phyloP scores from a whole-genome alignment of 1,284 basidiomycete species.

The Heliocybe sulcata region DNA sequence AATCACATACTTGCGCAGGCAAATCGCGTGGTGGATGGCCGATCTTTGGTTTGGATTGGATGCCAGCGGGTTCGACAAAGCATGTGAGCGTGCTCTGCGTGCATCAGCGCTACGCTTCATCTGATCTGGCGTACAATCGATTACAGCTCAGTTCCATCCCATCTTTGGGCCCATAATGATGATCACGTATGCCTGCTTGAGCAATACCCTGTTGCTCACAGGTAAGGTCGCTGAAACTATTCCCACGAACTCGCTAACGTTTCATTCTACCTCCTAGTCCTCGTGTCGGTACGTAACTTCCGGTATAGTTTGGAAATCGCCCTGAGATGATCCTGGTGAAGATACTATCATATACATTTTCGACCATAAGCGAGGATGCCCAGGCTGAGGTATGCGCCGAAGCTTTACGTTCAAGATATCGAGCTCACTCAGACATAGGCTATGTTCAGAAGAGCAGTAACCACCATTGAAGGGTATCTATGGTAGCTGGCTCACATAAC shows the following conservation, averaged over 20 bases:
- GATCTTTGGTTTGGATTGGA: conserved; percentile 89
- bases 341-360: conserved; percentile 93
- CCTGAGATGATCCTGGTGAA: conserved; percentile 18
- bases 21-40: conserved; percentile 88
- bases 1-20: conserved; percentile 27
- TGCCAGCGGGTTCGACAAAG: conserved; percentile 73
- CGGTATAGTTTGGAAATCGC: not conserved
- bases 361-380: conserved; percentile 87
- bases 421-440: conserved; percentile 37
- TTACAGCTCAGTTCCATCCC: conserved; percentile 66
- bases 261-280: conserved; percentile 34
- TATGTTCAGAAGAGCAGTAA: conserved; percentile 89
- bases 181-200: conserved; percentile 81
- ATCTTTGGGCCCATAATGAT: conserved; percentile 84
- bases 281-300: conserved; percentile 61
- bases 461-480: conserved; percentile 77
- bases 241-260: conserved; percentile 5
- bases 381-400: conserved; percentile 66
- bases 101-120: not conserved
- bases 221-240: conserved; percentile 32
- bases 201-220: conserved; percentile 81
- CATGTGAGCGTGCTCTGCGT: conserved; percentile 42
- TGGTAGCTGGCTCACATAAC: not conserved
- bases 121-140: not conserved
- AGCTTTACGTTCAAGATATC: conserved; percentile 1